Percentiles rank a stretch among this genome's conserved stretches.
These are phyloP conservation scores for Pythium phragmitis DNA, from an alignment of 352 stramenopile genomes.

Conservation along the genomic window DNA sequence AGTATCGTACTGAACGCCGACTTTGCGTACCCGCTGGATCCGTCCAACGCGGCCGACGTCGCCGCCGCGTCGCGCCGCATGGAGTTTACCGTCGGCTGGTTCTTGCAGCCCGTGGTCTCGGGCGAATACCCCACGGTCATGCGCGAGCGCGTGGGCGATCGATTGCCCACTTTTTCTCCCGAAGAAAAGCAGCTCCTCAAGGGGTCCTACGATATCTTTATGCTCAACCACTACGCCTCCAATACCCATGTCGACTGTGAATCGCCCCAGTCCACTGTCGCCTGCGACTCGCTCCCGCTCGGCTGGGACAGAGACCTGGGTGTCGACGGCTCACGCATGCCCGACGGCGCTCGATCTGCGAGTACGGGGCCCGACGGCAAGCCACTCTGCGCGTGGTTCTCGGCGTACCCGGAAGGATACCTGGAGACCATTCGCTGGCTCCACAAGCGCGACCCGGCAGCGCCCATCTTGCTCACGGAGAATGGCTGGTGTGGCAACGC, in stretches of 20 bases:
- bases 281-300: conserved; percentile 33
- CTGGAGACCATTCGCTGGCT: conserved; percentile 56
- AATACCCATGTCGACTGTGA: conserved; percentile 51
- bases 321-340: conserved; percentile 49
- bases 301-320: conserved; percentile 47
- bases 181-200: conserved; percentile 72
- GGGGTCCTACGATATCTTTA: conserved; percentile 92
- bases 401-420: conserved; percentile 50
- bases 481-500: conserved; percentile 67
- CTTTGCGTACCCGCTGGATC: conserved; percentile 68
- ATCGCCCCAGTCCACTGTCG: conserved; percentile 30
- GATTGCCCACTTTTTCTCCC: conserved; percentile 86
- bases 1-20: conserved; percentile 91
- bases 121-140: conserved; percentile 93
- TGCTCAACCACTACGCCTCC: conserved; percentile 93
- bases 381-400: conserved; percentile 42
- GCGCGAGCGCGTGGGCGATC: conserved; percentile 66
- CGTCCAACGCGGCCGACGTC: conserved; percentile 38
- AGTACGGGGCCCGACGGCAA: conserved; percentile 36
- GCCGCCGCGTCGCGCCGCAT: conserved; percentile 80
- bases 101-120: conserved; percentile 84
- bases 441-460: conserved; percentile 33
- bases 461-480: conserved; percentile 55
- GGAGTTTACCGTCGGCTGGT: conserved; percentile 91
- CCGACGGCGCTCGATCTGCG: conserved; percentile 52